Base-by-base conservation (phyloP, 2,329 filamentous ascomycete genomes). In the Sclerotinia glacialis region DNA sequence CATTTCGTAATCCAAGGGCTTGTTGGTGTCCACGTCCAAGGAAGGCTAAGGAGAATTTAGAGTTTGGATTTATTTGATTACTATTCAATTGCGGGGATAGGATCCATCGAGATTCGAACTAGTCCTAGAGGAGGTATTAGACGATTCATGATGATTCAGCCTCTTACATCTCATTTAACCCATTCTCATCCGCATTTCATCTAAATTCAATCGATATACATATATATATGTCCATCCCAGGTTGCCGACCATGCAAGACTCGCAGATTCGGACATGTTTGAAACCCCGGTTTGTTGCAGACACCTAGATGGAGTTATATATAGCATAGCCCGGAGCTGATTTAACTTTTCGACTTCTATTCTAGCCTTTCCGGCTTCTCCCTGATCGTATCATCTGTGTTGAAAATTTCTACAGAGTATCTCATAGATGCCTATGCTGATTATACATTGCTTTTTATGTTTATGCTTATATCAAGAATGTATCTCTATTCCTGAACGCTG, bases 401-500 rank as follows among this genome's bases (percentile, higher is more conserved):
- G n/a, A 46, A 18, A n/a, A 46, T 21, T 5, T 40, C 37, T 40
- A 40, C 37, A 40, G 14, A 40, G 37, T 40, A 40, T 11, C 34
- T 26, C 58, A 61, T 31, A 49, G n/a, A 49, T 40, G n/a, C 31
- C 6, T n/a, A 40, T 40, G 37, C 37, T 40, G 14, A 40, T 40
- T 40, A n/a, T 11, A 28, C 6, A 31, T n/a, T n/a, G 21, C 16
- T 34, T 18, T 18, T 12, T 11, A 5, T 46, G 5, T 23, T 26
- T 7, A 26, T 26, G 2, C 28, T 34, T 37, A 62, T 53, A 37
- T 66, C 54, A 66, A 66, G 64, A 66, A 66, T 28, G 26, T 64
- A 52, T 50, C 50, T 73, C 70, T 74, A 73, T 72, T 73, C 72
- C 71, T 71, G 58, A 61, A 61, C 31, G 28, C 28, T 61, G 52